These are phyloP conservation scores for Plasmodium sp. DNA, from an alignment of 169 alveolate genomes.

Conservation along the genomic window DNA sequence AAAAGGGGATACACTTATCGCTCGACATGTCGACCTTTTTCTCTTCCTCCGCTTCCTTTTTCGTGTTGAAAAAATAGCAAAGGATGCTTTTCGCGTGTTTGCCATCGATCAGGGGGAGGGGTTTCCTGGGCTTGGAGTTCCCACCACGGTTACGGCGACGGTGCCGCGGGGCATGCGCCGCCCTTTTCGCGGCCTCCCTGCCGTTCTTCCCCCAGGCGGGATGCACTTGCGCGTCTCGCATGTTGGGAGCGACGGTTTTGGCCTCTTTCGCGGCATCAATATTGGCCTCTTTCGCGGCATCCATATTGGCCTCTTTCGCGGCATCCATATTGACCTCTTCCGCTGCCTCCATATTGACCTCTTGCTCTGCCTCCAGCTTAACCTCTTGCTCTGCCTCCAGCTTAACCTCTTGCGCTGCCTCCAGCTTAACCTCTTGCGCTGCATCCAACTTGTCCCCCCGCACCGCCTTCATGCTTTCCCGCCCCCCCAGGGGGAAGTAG, in stretches of 20 bases:
- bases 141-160: neutral
- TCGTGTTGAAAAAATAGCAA: neutral
- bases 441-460: neutral
- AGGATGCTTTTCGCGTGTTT: neutral
- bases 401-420: neutral
- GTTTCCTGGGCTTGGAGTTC: neutral
- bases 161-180: neutral
- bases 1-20: neutral
- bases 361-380: neutral
- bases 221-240: neutral
- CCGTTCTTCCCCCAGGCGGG: neutral
- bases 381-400: neutral
- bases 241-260: neutral
- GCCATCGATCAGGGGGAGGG: neutral
- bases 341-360: neutral
- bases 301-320: neutral
- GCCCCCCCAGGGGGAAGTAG: constrained; percentile 5
- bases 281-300: neutral
- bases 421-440: neutral
- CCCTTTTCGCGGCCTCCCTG: neutral
- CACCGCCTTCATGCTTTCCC: neutral
- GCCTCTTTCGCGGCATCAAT: neutral
- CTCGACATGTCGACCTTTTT: neutral
- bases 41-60: neutral
- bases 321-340: neutral